Conservation (phyloP, 176 grass and related monocot genomes). For the Elaeis guineensis region DNA sequence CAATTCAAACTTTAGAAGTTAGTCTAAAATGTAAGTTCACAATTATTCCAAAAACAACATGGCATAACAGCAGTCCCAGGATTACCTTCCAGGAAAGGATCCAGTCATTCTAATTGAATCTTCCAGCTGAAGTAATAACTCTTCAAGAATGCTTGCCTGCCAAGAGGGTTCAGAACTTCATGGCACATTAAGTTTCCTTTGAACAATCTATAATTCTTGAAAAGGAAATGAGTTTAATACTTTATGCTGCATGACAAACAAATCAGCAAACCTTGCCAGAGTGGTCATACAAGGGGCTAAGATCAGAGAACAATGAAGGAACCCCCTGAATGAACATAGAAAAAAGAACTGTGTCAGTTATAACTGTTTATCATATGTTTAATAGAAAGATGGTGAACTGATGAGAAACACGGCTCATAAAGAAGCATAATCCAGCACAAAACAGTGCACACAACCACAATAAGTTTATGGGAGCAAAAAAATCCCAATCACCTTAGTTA, state of each 20-base stretch:
- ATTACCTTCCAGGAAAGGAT: slow-evolving; percentile 97
- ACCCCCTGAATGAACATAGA: slow-evolving; percentile 50
- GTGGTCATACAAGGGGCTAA: slow-evolving; percentile 78
- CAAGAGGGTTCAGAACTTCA: slow-evolving; percentile 13
- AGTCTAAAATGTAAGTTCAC: no score
- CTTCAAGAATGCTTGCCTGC: slow-evolving; percentile 79
- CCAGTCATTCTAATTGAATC: slow-evolving; percentile 64
- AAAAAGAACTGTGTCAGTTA: slow-evolving; percentile 2
- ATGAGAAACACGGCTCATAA: no score
- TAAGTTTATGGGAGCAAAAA: neutral
- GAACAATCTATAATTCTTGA: neutral
- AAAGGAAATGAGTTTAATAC: no score
- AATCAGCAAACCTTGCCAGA: slow-evolving; percentile 66
- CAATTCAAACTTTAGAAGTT: no score
- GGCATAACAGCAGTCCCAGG: neutral
- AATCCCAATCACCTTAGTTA: slow-evolving; percentile 64
- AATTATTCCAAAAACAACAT: neutral
- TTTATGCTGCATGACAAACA: neutral
- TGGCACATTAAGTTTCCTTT: neutral
- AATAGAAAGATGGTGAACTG: no score
- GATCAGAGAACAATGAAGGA: slow-evolving; percentile 91
- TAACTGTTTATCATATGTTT: neutral
- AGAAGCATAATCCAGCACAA: no score
- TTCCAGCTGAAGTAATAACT: slow-evolving; percentile 91
- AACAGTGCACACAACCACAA: neutral